Percentiles rank a stretch among this genome's conserved stretches.
These are phyloP conservation scores for Saturnispora gosingensis DNA, from an alignment of 805 yeast genomes.

Conservation along the genomic window DNA sequence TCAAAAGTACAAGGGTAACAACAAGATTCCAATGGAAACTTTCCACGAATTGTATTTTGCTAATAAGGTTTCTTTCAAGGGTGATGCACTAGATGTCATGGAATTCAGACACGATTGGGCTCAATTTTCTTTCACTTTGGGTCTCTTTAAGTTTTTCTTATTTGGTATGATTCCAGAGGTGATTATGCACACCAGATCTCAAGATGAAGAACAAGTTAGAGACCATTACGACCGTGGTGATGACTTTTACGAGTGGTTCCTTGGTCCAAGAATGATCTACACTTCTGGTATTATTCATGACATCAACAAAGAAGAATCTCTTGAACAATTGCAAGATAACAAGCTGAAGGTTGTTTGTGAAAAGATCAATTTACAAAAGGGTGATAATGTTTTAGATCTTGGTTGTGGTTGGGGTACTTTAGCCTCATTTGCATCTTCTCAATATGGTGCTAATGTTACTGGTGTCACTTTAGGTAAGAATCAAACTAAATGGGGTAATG, in stretches of 20 bases:
- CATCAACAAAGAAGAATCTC: constrained; percentile 58
- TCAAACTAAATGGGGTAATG: constrained; percentile 86
- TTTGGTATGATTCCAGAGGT: constrained; percentile 91
- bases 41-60: constrained; percentile 83
- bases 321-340: constrained; percentile 80
- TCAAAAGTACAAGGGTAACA: constrained; percentile 57
- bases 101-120: constrained; percentile 93
- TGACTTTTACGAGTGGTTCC: constrained; percentile 88
- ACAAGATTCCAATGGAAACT: constrained; percentile 85
- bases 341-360: constrained; percentile 82
- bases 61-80: constrained; percentile 77
- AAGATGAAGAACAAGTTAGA: constrained; percentile 93
- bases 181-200: constrained; percentile 82
- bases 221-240: constrained; percentile 96
- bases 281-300: constrained; percentile 80
- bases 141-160: constrained; percentile 70
- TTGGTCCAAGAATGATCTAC: constrained; percentile 91
- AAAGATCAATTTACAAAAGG: constrained; percentile 63
- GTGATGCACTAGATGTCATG: constrained; percentile 74
- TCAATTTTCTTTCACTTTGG: constrained; percentile 63
- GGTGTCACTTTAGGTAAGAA: constrained; percentile 86
- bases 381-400: constrained; percentile 70
- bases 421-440: constrained; percentile 72
- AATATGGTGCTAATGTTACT: constrained; percentile 78
- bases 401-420: constrained; percentile 98